Conservation (phyloP, 345 rosid genomes). For the sweet orange (Citrus sinensis) region DVS_A1.0 CM039162.1:22474001-22474500, state of each 20-base stretch:
- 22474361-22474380: constrained; percentile 24
- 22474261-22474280: constrained; percentile 19
- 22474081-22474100: constrained; percentile 24
- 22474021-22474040: background rate
- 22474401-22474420: constrained; percentile 8
- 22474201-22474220: constrained; percentile 44
- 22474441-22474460: constrained; percentile 4
- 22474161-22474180: constrained; percentile 27
- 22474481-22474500: constrained; percentile 3
- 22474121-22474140: background rate
- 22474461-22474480: constrained; percentile 5
- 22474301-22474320: constrained; percentile 23
- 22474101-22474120: constrained; percentile 7
- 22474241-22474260: background rate
- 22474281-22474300: constrained; percentile 41
- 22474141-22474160: constrained; percentile 24
- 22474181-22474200: constrained; percentile 29
- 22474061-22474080: constrained; percentile 32
- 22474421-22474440: constrained; percentile 5
- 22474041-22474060: constrained; percentile 25
- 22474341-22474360: constrained; percentile 16
- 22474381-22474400: constrained; percentile 10
- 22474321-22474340: constrained; percentile 23
- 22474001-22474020: constrained; percentile 6
- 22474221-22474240: constrained; percentile 5